Evolutionary conservation across 176 grass and related monocot genomes (phyloP).

Genomic region (Bolboschoenus planiculmis): DNA sequence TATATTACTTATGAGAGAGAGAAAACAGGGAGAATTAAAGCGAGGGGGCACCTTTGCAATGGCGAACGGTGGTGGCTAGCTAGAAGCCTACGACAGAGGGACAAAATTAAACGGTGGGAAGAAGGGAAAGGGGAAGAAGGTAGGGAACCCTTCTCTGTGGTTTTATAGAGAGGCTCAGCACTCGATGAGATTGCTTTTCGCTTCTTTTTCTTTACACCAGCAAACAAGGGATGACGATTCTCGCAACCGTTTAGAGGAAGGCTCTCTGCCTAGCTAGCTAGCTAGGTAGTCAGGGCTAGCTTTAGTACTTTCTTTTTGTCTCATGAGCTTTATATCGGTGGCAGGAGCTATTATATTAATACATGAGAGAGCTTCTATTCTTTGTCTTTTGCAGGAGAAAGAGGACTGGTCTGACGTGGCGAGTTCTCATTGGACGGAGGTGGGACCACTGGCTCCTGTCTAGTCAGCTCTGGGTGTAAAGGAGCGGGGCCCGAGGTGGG

Average conservation of each 20-base stretch:
- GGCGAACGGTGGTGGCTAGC: conserved; percentile 35
- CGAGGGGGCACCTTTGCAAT: conserved; percentile 36
- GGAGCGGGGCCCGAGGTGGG: conserved; percentile 55
- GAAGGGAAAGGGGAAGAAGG: conserved; percentile 49
- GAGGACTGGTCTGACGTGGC: conserved; percentile 23
- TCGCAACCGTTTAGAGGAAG: conserved; percentile 34
- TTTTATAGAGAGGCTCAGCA: conserved; percentile 52
- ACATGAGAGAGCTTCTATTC: conserved; percentile 52
- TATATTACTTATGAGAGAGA: conserved; percentile 13
- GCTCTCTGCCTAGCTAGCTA: background rate
- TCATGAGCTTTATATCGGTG: conserved; percentile 44
- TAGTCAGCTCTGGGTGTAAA: conserved; percentile 51
- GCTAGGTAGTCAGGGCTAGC: too few relatives aligned
- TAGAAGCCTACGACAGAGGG: too few relatives aligned
- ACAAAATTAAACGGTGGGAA: conserved; percentile 27
- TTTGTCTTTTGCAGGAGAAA: conserved; percentile 53
- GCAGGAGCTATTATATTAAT: conserved; percentile 31
- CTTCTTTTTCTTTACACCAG: background rate
- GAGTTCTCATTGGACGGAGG: conserved; percentile 30
- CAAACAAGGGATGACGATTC: conserved; percentile 24
- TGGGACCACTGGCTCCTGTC: conserved; percentile 32
- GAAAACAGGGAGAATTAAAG: conserved; percentile 4
- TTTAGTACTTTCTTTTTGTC: conserved; percentile 53
- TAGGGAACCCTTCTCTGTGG: conserved; percentile 7
- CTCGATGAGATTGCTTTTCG: background rate